Base-by-base conservation (phyloP, 1,139 yeast species). In the Suhomyces bribrorum region DNA sequence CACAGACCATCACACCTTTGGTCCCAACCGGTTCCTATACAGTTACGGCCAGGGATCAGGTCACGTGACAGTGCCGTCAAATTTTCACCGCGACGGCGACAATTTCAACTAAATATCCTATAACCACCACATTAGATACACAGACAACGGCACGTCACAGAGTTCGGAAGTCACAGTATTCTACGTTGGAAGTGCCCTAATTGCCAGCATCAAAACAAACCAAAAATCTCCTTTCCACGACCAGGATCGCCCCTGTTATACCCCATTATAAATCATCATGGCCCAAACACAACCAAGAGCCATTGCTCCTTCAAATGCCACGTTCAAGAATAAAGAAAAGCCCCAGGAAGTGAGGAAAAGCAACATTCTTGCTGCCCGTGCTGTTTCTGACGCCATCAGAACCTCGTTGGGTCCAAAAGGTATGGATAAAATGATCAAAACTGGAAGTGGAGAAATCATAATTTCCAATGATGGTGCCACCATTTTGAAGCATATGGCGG, bases 381-480 rank as follows among this genome's bases (percentile, higher is more conserved):
- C 98, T 4, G 98, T 94, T 28, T 92, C 97, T 2, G 98, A 94
- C 64, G 98, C 98, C 37, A 89, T 92, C 58, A 79, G 98, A 64
- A 92, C 99, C 3, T 89, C 97, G 8, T 72, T 92, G 43, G 99
- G 99, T 25, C 99, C 99, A 37, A 90, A 89, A 63, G 98, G 99
- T 45, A 92, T 92, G 98, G 99, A 92, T 64, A 94, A 94, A 72
- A 92, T 92, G 98, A 87, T 87, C 68, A 89, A 87, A 65, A 89
- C 97, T 23, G 85, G 90, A 40, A 78, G 78, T 36, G 97, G 97
- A 27, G 92, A 92, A 57, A 86, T 92, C 52, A 86, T 92, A 57
- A 90, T 94, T 51, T 89, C 97, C 47, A 94, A 92, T 62, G 99
- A 92, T 66, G 99, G 99, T 29, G 97, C 95, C 60, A 89, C 97